A percentile compares a stretch with the other conserved stretches of the same genome.
These are phyloP conservation scores for Podila clonocystis DNA, from an alignment of 192 early-diverging fungal genomes.

Conservation along the genomic window DNA sequence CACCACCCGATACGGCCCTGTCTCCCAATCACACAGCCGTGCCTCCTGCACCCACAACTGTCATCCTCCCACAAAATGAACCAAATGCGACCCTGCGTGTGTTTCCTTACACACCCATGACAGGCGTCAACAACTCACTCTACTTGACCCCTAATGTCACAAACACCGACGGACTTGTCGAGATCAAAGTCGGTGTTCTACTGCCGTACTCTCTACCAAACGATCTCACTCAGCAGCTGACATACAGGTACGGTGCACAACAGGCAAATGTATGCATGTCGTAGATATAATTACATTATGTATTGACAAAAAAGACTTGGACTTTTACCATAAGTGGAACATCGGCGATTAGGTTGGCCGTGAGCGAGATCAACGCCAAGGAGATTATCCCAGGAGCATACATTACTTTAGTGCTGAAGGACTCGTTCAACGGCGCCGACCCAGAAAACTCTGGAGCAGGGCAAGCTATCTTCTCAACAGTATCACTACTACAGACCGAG, in stretches of 20 bases:
- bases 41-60: neutral
- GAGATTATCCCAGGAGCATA: slow-evolving; percentile 58
- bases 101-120: slow-evolving; percentile 31
- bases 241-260: slow-evolving; percentile 24
- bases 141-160: slow-evolving; percentile 40
- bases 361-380: slow-evolving; percentile 58
- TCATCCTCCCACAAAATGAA: slow-evolving; percentile 24
- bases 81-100: slow-evolving; percentile 3
- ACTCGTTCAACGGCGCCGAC: slow-evolving; percentile 56
- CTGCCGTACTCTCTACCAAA: slow-evolving; percentile 45
- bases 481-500: slow-evolving; percentile 54
- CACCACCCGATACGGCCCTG: neutral
- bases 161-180: slow-evolving; percentile 17
- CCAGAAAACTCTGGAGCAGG: slow-evolving; percentile 55
- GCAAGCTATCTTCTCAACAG: slow-evolving; percentile 61
- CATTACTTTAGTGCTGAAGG: slow-evolving; percentile 59
- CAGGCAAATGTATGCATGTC: neutral
- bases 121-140: slow-evolving; percentile 31
- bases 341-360: slow-evolving; percentile 62
- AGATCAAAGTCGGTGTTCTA: slow-evolving; percentile 37
- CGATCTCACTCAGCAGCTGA: slow-evolving; percentile 37
- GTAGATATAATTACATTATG: too few relatives aligned
- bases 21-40: neutral
- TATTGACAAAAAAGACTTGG: neutral
- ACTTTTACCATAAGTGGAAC: slow-evolving; percentile 42